A percentile compares a stretch with the other conserved stretches of the same genome.
Evolutionary conservation across 192 early-diverging fungal species (phyloP).

Genomic region (Gaertneriomyces semiglobifer): DNA sequence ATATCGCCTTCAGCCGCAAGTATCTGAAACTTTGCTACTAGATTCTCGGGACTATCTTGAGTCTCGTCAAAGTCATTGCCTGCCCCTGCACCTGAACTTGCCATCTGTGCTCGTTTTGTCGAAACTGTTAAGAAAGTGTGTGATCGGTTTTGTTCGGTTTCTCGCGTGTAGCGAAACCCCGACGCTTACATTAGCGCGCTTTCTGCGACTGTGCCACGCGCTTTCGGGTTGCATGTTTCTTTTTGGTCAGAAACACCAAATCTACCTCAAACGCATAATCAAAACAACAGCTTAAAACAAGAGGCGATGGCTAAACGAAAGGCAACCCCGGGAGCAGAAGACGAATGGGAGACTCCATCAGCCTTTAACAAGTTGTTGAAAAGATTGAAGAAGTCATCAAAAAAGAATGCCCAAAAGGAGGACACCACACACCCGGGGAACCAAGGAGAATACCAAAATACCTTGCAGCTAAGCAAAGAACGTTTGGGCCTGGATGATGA

Average conservation of each 20-base stretch:
- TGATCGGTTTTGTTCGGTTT: no score
- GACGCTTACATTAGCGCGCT: no score
- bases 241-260: no score
- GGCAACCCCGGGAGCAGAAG: neutral
- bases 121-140: no score
- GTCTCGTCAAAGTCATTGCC: no score
- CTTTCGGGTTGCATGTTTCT: no score
- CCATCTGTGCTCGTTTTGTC: no score
- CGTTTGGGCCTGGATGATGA: neutral
- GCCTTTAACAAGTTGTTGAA: conserved; percentile 59
- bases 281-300: no score
- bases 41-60: conserved; percentile 27
- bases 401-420: conserved; percentile 4
- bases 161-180: no score
- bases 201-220: no score
- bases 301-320: neutral
- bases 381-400: conserved; percentile 54
- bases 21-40: conserved; percentile 50
- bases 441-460: neutral
- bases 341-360: conserved; percentile 42
- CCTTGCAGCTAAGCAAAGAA: neutral
- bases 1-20: conserved; percentile 55
- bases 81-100: no score
- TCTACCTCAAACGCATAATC: no score
- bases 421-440: neutral